A percentile compares a stretch with the other conserved stretches of the same genome.
Conservation (phyloP, 179 eudicot species). For the Vitellaria paradoxa region DNA sequence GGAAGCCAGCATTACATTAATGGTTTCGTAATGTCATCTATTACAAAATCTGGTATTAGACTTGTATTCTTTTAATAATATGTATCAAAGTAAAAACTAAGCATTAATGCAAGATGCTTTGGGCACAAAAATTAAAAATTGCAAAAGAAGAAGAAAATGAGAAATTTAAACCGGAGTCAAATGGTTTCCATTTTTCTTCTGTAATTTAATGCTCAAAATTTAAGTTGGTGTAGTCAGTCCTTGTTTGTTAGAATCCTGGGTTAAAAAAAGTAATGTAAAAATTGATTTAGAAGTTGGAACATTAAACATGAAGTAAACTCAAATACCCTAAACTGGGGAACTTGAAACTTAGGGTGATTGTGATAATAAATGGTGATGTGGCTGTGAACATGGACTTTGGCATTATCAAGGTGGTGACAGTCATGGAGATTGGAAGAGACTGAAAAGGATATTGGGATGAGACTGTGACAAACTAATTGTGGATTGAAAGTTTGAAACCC, state of each 20-base stretch:
- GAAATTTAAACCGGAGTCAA: neutral
- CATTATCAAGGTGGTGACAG: neutral
- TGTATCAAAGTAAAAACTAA: neutral
- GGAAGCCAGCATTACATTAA: neutral
- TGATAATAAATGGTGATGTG: neutral
- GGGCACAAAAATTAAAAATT: neutral
- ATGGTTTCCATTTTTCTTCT: neutral
- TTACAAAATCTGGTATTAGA: neutral
- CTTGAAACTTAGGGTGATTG: neutral
- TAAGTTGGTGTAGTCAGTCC: neutral
- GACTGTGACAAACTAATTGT: neutral
- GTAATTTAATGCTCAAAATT: no score
- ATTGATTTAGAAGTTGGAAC: no score
- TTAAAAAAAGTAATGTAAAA: no score
- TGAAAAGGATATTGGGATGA: neutral
- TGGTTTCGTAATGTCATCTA: neutral
- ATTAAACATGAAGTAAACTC: neutral
- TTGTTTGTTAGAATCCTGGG: neutral
- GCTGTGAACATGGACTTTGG: neutral
- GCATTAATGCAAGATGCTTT: neutral
- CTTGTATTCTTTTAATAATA: neutral
- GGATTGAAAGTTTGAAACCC: neutral
- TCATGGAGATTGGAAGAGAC: neutral
- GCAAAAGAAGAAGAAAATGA: neutral
- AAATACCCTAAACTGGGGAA: neutral